Conservation (phyloP, 352 stramenopile species). For the Phytopythium sindhum region DNA sequence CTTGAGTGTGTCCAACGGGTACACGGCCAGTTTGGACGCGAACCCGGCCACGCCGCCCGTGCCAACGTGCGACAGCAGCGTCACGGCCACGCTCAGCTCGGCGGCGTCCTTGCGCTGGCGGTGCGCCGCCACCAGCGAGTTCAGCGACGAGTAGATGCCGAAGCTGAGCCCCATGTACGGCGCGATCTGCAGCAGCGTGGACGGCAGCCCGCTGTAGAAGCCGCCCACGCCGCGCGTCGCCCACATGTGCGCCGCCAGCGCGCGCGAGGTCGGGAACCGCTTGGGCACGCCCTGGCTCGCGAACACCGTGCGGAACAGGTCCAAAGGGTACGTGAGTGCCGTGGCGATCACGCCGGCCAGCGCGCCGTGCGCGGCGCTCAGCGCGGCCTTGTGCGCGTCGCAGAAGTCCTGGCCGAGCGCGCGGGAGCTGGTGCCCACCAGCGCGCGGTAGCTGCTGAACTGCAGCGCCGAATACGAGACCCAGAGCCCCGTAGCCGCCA, state of each 20-base stretch:
- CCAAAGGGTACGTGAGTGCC: conserved; percentile 91
- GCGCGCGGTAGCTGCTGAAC: conserved; percentile 61
- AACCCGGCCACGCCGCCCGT: conserved; percentile 87
- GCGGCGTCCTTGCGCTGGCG: neutral
- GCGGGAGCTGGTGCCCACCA: conserved; percentile 16
- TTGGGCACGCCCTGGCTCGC: conserved; percentile 88
- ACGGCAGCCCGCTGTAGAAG: conserved; percentile 89
- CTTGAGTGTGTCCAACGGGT: conserved; percentile 96
- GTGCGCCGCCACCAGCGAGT: conserved; percentile 25
- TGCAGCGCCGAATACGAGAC: conserved; percentile 80
- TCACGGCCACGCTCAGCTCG: conserved; percentile 21
- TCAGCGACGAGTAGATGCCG: conserved; percentile 85
- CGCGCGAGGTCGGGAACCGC: conserved; percentile 72
- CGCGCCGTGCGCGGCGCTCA: conserved; percentile 83
- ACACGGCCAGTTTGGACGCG: conserved; percentile 91
- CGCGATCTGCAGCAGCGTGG: conserved; percentile 90
- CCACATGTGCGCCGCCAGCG: conserved; percentile 73
- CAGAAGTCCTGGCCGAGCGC: conserved; percentile 21
- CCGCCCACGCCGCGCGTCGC: conserved; percentile 65
- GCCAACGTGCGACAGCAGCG: conserved; percentile 55
- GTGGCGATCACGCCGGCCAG: conserved; percentile 86
- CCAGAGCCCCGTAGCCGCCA: conserved; percentile 75
- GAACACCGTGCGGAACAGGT: conserved; percentile 93
- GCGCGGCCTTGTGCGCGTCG: conserved; percentile 18
- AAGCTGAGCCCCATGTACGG: conserved; percentile 97